These are phyloP conservation scores for Nemania sp. DNA, from an alignment of 2,329 filamentous ascomycete species.

Conservation along the genomic window DNA sequence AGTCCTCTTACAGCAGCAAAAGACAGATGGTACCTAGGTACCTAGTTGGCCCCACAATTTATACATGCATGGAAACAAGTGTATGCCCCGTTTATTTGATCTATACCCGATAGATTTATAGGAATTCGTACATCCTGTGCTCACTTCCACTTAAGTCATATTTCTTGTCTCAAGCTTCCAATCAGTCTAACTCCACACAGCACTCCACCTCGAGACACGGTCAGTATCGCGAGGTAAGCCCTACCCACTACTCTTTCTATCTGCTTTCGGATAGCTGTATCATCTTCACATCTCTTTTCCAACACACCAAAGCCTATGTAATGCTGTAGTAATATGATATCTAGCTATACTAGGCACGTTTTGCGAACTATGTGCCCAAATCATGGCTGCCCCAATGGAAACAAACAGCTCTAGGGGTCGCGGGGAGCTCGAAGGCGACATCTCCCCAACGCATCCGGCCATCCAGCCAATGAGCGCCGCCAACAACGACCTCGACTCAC, in stretches of 20 bases:
- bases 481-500: constrained; percentile 56
- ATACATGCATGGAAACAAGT: background rate
- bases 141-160: constrained; percentile 6
- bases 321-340: constrained; percentile 27
- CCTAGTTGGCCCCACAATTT: background rate
- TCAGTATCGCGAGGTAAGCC: constrained; percentile 19
- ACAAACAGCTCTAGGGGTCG: constrained; percentile 37
- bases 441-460: constrained; percentile 50
- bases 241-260: background rate
- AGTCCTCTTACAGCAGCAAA: too few species aligned
- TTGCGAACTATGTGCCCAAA: constrained; percentile 16
- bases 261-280: constrained; percentile 1
- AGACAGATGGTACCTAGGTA: background rate
- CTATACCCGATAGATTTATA: background rate
- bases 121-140: background rate
- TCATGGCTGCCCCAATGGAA: constrained; percentile 43
- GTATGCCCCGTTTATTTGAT: background rate
- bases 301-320: background rate
- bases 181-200: constrained; percentile 3
- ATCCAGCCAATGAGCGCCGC: constrained; percentile 40
- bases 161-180: background rate
- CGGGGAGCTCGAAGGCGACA: constrained; percentile 46
- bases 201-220: constrained; percentile 14
- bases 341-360: background rate
- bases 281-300: background rate